These are phyloP conservation scores for Plasmodium billcollinsi DNA, from an alignment of 169 alveolate genomes.

Conservation along the genomic window DNA sequence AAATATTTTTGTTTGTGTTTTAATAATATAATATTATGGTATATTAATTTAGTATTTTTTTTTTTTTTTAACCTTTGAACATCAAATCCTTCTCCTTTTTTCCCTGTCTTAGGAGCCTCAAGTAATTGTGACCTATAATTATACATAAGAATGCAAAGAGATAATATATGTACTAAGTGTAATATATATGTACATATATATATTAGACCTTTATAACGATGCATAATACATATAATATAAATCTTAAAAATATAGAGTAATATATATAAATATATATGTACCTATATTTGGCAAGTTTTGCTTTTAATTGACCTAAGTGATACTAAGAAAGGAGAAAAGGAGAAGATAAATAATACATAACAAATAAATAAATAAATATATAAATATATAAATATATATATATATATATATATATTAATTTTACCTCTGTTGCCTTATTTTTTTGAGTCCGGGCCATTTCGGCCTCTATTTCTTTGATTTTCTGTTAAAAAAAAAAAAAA, in stretches of 20 bases:
- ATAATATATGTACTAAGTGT: neutral
- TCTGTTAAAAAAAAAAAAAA: slow-evolving; percentile 33
- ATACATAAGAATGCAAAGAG: neutral
- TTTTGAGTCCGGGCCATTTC: slow-evolving; percentile 99
- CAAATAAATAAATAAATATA: neutral
- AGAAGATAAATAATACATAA: neutral
- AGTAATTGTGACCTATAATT: slow-evolving; percentile 60
- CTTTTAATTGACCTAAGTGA: slow-evolving; percentile 97
- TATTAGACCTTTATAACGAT: too few relatives aligned
- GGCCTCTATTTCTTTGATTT: slow-evolving; percentile 94
- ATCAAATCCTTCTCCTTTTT: slow-evolving; percentile 75
- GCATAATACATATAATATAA: neutral
- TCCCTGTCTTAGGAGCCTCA: slow-evolving; percentile 67
- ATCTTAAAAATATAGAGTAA: slow-evolving; percentile 22
- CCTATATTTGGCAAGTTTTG: slow-evolving; percentile 95
- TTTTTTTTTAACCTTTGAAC: slow-evolving; percentile 65
- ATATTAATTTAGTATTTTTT: neutral
- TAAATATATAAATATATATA: too few relatives aligned
- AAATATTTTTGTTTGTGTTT: too few relatives aligned
- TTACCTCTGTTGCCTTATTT: slow-evolving; percentile 96
- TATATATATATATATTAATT: neutral
- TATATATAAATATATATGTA: slow-evolving; percentile 88
- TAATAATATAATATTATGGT: too few relatives aligned
- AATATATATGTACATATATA: too few relatives aligned
- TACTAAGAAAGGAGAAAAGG: slow-evolving; percentile 59